These are phyloP conservation scores for Gardenia jasminoides DNA, from an alignment of 257 asterid species.

Conservation along the genomic window DNA sequence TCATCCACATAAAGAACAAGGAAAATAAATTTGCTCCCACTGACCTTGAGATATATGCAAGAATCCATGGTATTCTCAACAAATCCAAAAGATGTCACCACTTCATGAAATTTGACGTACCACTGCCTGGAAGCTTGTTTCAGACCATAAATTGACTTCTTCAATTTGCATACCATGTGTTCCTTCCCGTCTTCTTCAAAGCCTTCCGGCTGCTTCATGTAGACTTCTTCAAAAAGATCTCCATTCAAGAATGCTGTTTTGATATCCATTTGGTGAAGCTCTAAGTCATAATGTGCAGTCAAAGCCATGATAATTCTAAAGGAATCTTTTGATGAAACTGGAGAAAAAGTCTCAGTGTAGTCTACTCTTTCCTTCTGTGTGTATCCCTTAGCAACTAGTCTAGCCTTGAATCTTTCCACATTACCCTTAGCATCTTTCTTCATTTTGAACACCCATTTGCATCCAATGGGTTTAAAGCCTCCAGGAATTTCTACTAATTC, in stretches of 20 bases:
- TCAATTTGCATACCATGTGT: not conserved
- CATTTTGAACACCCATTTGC: not conserved
- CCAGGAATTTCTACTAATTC: not conserved
- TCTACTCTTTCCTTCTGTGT: not conserved
- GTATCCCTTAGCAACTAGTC: not conserved
- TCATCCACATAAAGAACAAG: not conserved
- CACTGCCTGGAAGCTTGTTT: constrained; percentile 1
- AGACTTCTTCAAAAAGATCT: not conserved
- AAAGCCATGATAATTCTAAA: not conserved
- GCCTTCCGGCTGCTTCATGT: not conserved
- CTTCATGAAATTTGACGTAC: constrained; percentile 8
- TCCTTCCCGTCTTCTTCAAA: not conserved
- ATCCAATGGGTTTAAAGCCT: not conserved
- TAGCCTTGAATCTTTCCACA: not conserved
- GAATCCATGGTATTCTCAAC: not conserved
- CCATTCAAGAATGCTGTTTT: not conserved
- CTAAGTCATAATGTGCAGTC: not conserved
- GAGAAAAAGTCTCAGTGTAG: not conserved
- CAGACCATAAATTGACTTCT: not conserved
- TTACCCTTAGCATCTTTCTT: not conserved
- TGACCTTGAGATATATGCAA: constrained; percentile 1
- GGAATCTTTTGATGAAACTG: not conserved
- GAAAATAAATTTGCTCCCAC: constrained; percentile 1
- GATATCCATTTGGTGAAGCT: not conserved
- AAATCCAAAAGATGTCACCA: not conserved